Conservation (phyloP, 176 grass and related monocot species). For the Oryza longistaminata region DNA sequence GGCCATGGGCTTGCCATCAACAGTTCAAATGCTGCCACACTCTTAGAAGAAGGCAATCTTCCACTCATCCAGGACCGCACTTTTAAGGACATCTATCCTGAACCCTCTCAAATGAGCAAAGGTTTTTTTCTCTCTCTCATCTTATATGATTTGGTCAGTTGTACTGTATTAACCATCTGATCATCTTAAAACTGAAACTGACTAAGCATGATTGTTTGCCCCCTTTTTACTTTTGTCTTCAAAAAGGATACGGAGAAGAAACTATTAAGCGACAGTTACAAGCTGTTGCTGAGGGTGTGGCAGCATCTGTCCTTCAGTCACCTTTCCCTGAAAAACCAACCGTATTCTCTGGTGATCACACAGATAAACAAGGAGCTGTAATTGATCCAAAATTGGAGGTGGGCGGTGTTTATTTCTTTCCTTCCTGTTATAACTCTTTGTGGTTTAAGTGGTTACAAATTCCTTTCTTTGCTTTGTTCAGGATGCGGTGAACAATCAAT, state of each 20-base stretch:
- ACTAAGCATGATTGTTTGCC: constrained; percentile 9
- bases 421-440: background rate
- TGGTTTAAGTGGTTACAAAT: constrained; percentile 10
- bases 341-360: constrained; percentile 39
- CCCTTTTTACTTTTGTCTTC: background rate
- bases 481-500: constrained; percentile 45
- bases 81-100: constrained; percentile 58
- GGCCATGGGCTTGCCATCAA: constrained; percentile 32
- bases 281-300: constrained; percentile 87
- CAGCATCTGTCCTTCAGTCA: constrained; percentile 75
- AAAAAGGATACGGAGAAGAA: constrained; percentile 67
- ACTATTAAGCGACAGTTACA: constrained; percentile 72
- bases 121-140: constrained; percentile 53
- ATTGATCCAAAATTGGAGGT: constrained; percentile 77
- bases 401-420: constrained; percentile 10
- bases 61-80: constrained; percentile 28
- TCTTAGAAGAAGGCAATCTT: constrained; percentile 68
- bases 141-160: background rate
- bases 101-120: constrained; percentile 61
- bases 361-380: constrained; percentile 28
- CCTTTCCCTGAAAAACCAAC: constrained; percentile 50
- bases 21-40: constrained; percentile 51
- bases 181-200: constrained; percentile 24
- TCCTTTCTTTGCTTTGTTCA: constrained; percentile 38
- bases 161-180: background rate